Conservation (phyloP, 306 rosid species). For the Lathyrus tuberosus region DNA sequence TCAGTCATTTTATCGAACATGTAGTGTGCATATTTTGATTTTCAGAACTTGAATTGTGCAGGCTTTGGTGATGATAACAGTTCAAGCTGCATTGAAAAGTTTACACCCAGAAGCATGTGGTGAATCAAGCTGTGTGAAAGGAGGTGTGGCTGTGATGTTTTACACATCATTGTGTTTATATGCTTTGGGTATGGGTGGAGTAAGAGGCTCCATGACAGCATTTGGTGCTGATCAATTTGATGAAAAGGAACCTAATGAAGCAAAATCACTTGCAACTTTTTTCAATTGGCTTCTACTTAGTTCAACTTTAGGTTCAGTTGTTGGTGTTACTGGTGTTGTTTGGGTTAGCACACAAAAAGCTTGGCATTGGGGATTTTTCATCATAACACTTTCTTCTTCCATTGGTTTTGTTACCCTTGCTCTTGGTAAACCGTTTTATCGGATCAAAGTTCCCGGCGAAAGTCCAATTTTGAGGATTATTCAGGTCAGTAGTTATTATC, state of each 20-base stretch:
- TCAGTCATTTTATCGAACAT: neutral
- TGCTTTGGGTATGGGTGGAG: slow-evolving; percentile 78
- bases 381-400: slow-evolving; percentile 53
- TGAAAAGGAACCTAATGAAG: slow-evolving; percentile 59
- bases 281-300: slow-evolving; percentile 74
- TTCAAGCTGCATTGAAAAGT: slow-evolving; percentile 57
- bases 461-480: slow-evolving; percentile 60
- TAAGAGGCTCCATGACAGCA: slow-evolving; percentile 71
- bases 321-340: slow-evolving; percentile 76
- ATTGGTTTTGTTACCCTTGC: slow-evolving; percentile 61
- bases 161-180: slow-evolving; percentile 57
- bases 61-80: slow-evolving; percentile 63
- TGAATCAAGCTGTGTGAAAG: slow-evolving; percentile 59
- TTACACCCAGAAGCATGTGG: slow-evolving; percentile 58
- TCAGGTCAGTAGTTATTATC: slow-evolving; percentile 44
- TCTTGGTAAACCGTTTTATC: slow-evolving; percentile 77
- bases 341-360: slow-evolving; percentile 58
- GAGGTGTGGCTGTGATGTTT: slow-evolving; percentile 56
- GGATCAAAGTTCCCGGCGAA: slow-evolving; percentile 55
- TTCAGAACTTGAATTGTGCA: neutral
- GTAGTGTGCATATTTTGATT: neutral
- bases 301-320: slow-evolving; percentile 57
- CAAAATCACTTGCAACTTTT: slow-evolving; percentile 63
- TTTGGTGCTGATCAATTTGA: slow-evolving; percentile 90
- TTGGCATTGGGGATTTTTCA: slow-evolving; percentile 80